Base-by-base conservation (phyloP, 2,329 filamentous ascomycete genomes). In the Aulographum hederae region DNA sequence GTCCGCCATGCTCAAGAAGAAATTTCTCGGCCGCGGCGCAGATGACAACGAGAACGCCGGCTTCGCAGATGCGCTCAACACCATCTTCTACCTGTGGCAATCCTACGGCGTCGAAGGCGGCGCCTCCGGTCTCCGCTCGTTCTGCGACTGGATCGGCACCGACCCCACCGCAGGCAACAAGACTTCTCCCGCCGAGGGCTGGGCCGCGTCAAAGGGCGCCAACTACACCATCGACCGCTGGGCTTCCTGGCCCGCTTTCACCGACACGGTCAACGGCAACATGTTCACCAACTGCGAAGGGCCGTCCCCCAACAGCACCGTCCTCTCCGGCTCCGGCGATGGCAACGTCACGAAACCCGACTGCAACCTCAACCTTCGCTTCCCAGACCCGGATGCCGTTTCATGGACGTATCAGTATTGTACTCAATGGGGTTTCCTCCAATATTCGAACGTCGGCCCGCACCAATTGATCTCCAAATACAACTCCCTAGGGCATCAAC, bases 341-440 rank as follows among this genome's bases (percentile, higher is more conserved):
- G 2, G 10, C 6, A 32, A 32, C 32, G 6, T 11, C 12, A 18
- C 28, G 6, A 38, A 37, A 18, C 42, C 47, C 1, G 32, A 48
- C 2, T 64, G 61, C 38, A 41, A 56, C 18, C 39, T 64, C 18
- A 45, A 54, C 19, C 38, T 44, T 13, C 38, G 37, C 4, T 45
- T 51, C 27, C 41, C 41, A 2, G 50, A 57, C 5, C 50, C 59
- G 0, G 39, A 49, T 5, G 40, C 36, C 2, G 59, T 65, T 37
- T 45, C 47, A 31, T 65, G 60, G 60, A 55, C 47, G 1, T 66
- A 61, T 60, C 61, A 67, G 40, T 61, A 58, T 41, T 68, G 64
- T 44, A 61, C 56, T 2, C 53, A 67, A 41, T 65, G 57, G 56
- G 64, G 63, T 6, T 66, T 51, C 44, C 61, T 57, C 41, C 59